A percentile compares a stretch with the other conserved stretches of the same genome.
Conservation (phyloP, 495 filamentous ascomycete genomes). For the Hapsidospora chrysogenum region DNA sequence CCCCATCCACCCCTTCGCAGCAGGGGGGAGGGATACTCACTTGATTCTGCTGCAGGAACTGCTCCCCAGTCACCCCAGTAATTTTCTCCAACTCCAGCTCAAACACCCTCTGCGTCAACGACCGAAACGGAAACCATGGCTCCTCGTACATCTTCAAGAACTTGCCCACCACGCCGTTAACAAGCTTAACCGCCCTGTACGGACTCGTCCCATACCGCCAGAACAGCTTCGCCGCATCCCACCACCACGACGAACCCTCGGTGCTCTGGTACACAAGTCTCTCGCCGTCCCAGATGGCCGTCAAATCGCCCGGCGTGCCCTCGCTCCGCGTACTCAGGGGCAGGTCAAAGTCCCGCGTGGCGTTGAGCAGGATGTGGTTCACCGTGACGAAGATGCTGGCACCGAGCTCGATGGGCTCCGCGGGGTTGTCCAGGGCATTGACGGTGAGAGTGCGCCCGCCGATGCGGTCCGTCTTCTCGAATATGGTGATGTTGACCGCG, state of each 20-base stretch:
- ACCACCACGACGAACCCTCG: slow-evolving; percentile 46
- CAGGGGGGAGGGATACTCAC: slow-evolving; percentile 12
- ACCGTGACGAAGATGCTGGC: slow-evolving; percentile 83
- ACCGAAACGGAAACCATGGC: slow-evolving; percentile 70
- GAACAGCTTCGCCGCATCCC: slow-evolving; percentile 59
- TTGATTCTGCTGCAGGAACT: slow-evolving; percentile 50
- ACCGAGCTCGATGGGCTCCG: slow-evolving; percentile 67
- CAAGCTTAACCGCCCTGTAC: slow-evolving; percentile 51
- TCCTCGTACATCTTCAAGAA: slow-evolving; percentile 72
- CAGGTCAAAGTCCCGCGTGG: slow-evolving; percentile 58
- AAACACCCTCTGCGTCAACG: slow-evolving; percentile 46
- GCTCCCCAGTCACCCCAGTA: slow-evolving; percentile 53
- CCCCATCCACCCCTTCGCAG: not conserved
- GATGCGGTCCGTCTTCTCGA: slow-evolving; percentile 62
- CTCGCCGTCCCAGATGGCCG: slow-evolving; percentile 69
- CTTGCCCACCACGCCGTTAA: slow-evolving; percentile 50
- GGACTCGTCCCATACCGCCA: slow-evolving; percentile 79
- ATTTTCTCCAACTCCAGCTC: slow-evolving; percentile 46
- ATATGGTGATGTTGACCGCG: slow-evolving; percentile 65
- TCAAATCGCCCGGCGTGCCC: slow-evolving; percentile 28
- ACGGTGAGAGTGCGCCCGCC: slow-evolving; percentile 87
- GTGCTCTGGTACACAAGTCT: slow-evolving; percentile 47
- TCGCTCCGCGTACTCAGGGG: slow-evolving; percentile 13
- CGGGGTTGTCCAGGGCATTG: slow-evolving; percentile 53
- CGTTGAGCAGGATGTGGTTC: slow-evolving; percentile 67